Evolutionary conservation across 306 rosid species (phyloP).

Genomic region (Quercus alba): DNA sequence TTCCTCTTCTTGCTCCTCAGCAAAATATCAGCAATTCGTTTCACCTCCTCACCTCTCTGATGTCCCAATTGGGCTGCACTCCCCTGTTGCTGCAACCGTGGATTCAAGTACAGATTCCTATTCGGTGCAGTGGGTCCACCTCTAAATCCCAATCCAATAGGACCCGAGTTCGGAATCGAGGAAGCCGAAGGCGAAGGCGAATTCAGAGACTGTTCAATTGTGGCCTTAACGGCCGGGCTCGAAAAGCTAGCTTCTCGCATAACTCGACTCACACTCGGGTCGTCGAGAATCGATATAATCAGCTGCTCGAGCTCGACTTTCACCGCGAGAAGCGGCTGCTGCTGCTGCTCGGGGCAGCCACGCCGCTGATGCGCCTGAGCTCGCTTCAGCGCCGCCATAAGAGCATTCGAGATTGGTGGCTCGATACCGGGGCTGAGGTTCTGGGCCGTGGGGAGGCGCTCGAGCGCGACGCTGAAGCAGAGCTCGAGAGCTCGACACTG

Average conservation of each 20-base stretch:
- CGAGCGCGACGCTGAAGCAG: conserved; percentile 91
- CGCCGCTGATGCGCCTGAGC: conserved; percentile 99
- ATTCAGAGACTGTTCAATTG: conserved; percentile 78
- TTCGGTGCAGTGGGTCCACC: conserved; percentile 48
- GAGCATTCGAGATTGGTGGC: conserved; percentile 90
- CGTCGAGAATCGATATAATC: conserved; percentile 90
- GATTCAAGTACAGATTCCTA: conserved; percentile 73
- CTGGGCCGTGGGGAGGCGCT: conserved; percentile 86
- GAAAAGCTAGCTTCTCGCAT: conserved; percentile 97
- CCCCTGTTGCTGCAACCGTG: conserved; percentile 72
- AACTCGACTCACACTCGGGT: conserved; percentile 94
- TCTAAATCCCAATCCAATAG: conserved; percentile 70
- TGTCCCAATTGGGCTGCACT: conserved; percentile 42
- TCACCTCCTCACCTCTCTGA: conserved; percentile 68
- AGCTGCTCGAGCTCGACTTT: conserved; percentile 93
- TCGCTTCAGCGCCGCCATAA: conserved; percentile 92
- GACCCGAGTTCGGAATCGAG: conserved; percentile 40
- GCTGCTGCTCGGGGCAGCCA: conserved; percentile 96
- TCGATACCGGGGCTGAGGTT: conserved; percentile 57
- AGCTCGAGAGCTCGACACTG: conserved; percentile 97
- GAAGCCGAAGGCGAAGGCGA: conserved; percentile 17
- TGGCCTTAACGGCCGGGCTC: conserved; percentile 84
- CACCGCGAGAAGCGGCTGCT: conserved; percentile 90
- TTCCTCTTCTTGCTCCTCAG: conserved; percentile 64
- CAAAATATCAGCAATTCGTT: conserved; percentile 59